These are phyloP conservation scores for Teratosphaeria gauchensis DNA, from an alignment of 2,329 filamentous ascomycete species.

Conservation along the genomic window DNA sequence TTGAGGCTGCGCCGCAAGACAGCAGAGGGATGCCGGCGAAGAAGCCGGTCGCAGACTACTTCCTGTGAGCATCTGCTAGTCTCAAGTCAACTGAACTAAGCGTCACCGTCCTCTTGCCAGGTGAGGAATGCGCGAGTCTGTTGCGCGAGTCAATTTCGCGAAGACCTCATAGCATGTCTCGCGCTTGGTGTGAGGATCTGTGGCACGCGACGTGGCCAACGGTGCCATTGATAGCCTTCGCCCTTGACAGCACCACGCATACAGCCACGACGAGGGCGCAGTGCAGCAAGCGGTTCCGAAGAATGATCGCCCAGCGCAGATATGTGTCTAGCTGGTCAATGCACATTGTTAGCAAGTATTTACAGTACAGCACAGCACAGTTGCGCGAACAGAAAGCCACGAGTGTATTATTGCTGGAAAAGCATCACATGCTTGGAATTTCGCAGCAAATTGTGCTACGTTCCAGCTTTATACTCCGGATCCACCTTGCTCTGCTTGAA, in stretches of 20 bases:
- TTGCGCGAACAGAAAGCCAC: background rate
- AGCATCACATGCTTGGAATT: background rate
- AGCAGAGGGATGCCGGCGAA: constrained; percentile 96
- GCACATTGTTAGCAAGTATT: background rate
- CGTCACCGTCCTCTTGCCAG: too few species aligned
- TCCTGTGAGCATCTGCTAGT: constrained; percentile 44
- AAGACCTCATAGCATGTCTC: background rate
- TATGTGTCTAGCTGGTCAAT: background rate
- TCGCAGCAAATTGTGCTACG: background rate
- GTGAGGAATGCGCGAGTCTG: too few species aligned
- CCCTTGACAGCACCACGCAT: too few species aligned
- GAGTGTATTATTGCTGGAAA: background rate
- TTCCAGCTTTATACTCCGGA: constrained; percentile 32
- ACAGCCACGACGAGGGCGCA: too few species aligned
- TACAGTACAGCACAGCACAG: background rate
- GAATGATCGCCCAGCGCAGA: background rate
- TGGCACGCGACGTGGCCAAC: background rate
- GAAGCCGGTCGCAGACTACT: constrained; percentile 96
- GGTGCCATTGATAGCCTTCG: background rate
- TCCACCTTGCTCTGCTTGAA: constrained; percentile 71
- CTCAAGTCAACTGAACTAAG: background rate
- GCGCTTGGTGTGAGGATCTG: background rate
- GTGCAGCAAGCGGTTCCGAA: background rate
- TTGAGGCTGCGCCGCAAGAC: constrained; percentile 93
- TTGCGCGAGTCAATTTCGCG: too few species aligned